Evolutionary conservation across 768 basidiomycete species (phyloP), one percentile per base, ranked within the genome.

Genomic region (Lepiota subincarnata): DNA sequence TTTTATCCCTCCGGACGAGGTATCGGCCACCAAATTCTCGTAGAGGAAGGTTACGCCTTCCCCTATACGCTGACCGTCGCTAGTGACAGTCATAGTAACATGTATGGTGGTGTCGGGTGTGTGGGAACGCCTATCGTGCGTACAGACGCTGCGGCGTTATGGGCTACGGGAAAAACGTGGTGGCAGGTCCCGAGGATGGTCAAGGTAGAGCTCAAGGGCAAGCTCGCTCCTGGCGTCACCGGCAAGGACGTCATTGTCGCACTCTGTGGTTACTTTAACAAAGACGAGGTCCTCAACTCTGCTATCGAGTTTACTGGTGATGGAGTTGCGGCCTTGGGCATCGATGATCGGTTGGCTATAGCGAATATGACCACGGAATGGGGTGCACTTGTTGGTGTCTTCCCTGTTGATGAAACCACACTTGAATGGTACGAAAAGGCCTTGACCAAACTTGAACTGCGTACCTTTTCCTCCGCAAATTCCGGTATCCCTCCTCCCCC

Each of bases 321-420:
- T 31, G 97, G 97, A 20, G 78, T 98, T 8, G 64, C 80, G 14
- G 77, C 82, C 14, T 75, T 99, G 45, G 70, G 82, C 3, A 80
- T 99, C 50, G 96, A 99, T 64, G 95, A 98, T 61, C 83, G 97
- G 38, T 77, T 99, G 42, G 95, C 96, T 0, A 98, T 98, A 59
- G 77, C 94, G n/a, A 98, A 99, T 69, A 99, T 98, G 97, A 98
- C 97, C 4, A 98, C 97, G 26, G 97, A 99, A 69, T 99, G 97
- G 97, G 97, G 97, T 40, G 97, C 97, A 2, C 80, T 99, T 1
- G 94, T 83, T 6, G 97, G 97, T 28, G 84, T 97, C 6, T 98
- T 99, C 75, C 95, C 96, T 0, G 86, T 92, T 4, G 97, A 99
- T 64, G 76, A 83, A 16, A 84, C 81, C 7, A 79, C 94, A 16